Base-by-base conservation (phyloP, 2,329 filamentous ascomycete species). In the Trichoderma aggressivum region DNA sequence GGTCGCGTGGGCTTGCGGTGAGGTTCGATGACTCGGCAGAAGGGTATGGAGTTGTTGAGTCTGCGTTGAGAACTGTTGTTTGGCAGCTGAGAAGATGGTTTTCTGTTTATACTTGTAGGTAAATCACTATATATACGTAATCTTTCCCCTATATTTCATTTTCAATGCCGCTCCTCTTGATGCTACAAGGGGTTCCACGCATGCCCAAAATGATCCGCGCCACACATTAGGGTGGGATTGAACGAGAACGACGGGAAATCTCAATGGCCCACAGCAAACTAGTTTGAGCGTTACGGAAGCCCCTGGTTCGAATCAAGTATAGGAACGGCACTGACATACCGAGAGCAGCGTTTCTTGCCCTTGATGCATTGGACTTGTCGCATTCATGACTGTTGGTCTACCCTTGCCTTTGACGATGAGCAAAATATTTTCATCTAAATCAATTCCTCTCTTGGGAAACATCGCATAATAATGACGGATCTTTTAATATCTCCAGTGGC, bases 211-310 rank as follows among this genome's bases (percentile, higher is more conserved):
- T 5, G 55, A 58, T 32, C 18, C 16, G 32, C 3, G 55, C 28
- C 28, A 30, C 16, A 30, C 28, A 21, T 28, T 58, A 58, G 26
- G 3, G 55, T 11, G 18, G 55, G 55, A n/a, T 39, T 58, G 50
- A 67, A 67, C 64, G 64, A 67, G 64, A 67, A 58, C 64, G 50
- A 67, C 16, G 50, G 63, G 32, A 43, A 24, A 67, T 32, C 34
- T 18, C 12, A 30, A 55, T 16, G 53, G 32, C 32, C n/a, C 14
- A n/a, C 14, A 5, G 6, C 18, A 10, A 58, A 6, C 16, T 24
- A 14, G 8, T 39, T 39, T 11, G n/a, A 55, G 50, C 21, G 16
- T 16, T 32, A n/a, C 32, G n/a, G n/a, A n/a, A 18, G 1, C 11
- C 28, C 55, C 28, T 32, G 50, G n/a, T 4, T 65, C 36, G 7